Evolutionary conservation across 805 yeast species (phyloP).

Genomic region (Metschnikowia similis): DNA sequence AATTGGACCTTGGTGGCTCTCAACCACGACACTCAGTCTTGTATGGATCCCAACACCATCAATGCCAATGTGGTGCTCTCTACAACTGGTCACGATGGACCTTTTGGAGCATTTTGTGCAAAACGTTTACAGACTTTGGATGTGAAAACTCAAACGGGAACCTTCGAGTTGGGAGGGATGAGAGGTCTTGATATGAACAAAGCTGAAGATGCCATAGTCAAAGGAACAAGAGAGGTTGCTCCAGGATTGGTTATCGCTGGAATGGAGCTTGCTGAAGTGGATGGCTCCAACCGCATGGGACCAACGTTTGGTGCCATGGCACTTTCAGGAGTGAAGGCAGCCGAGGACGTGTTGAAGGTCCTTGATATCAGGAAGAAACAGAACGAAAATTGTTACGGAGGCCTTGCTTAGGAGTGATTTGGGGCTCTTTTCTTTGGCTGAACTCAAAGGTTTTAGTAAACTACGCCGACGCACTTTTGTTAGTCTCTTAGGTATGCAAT

Average conservation of each 20-base stretch:
- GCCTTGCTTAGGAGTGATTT: not conserved
- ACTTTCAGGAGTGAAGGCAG: conserved; percentile 74
- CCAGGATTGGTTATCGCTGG: conserved; percentile 69
- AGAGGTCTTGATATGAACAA: conserved; percentile 75
- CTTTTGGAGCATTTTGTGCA: conserved; percentile 75
- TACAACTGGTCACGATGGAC: conserved; percentile 80
- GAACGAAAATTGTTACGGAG: conserved; percentile 21
- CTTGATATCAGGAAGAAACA: conserved; percentile 35
- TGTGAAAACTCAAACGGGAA: conserved; percentile 20
- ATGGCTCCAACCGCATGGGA: conserved; percentile 79
- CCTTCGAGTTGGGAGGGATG: conserved; percentile 56
- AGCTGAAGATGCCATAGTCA: conserved; percentile 74
- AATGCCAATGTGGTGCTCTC: conserved; percentile 62
- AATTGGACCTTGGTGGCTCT: conserved; percentile 77
- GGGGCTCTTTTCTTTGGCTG: no score
- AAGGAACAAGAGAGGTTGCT: conserved; percentile 59
- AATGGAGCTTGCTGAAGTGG: conserved; percentile 76
- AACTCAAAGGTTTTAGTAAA: no score
- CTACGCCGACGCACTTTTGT: no score
- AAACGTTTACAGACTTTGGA: conserved; percentile 48
- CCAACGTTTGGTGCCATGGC: conserved; percentile 84
- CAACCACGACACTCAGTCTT: conserved; percentile 72
- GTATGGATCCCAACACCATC: conserved; percentile 82
- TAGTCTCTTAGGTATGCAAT: no score
- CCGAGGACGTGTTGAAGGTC: conserved; percentile 46